Conservation (phyloP, 208 protist species). For the Wallacemonas rigidus region DNA sequence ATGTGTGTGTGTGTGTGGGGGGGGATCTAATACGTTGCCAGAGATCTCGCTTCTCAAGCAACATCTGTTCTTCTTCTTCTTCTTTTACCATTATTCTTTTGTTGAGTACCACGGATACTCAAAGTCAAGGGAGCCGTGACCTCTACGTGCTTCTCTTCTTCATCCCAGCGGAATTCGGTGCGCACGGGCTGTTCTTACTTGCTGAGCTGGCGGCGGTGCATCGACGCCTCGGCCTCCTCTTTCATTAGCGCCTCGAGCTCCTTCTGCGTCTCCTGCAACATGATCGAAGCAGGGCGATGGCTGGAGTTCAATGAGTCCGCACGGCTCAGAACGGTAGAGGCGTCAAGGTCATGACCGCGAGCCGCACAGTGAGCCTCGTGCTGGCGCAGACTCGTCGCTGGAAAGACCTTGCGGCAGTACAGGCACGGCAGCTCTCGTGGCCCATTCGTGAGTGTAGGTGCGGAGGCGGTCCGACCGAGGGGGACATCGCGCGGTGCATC, state of each 20-base stretch:
- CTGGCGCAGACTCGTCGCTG: neutral
- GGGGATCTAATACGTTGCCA: no score
- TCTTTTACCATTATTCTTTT: no score
- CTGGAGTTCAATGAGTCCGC: conserved; percentile 22
- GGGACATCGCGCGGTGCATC: neutral
- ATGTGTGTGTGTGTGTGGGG: no score
- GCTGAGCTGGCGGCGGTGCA: neutral
- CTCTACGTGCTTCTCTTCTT: conserved; percentile 17
- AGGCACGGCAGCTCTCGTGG: conserved; percentile 19
- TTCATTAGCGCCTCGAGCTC: conserved; percentile 59
- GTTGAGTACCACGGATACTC: no score
- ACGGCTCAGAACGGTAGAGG: neutral
- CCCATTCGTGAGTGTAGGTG: neutral
- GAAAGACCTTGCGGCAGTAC: conserved; percentile 39
- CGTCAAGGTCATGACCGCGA: conserved; percentile 18
- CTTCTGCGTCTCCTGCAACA: conserved; percentile 68
- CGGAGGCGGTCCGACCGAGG: neutral
- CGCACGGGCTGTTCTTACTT: neutral
- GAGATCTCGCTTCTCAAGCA: no score
- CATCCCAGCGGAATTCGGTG: neutral
- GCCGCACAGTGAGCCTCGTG: conserved; percentile 43
- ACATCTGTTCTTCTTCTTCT: no score
- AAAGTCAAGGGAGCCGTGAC: no score
- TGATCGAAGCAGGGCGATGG: conserved; percentile 45
- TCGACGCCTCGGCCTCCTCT: conserved; percentile 47